phyloP scores from a whole-genome alignment of 2,329 filamentous ascomycete genomes.

The Xylaria sp. region DNA sequence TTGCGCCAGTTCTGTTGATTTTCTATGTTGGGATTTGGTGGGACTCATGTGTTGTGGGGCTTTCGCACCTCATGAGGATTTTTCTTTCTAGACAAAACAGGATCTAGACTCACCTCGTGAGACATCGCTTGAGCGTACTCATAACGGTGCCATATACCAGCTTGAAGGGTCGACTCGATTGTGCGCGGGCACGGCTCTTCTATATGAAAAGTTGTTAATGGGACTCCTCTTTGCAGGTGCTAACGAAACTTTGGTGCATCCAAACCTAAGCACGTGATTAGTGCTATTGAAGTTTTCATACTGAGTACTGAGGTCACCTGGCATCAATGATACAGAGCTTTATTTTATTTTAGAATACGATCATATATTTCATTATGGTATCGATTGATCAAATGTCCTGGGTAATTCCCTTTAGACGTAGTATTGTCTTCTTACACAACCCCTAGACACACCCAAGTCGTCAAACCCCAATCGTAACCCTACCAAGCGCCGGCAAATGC shows the following conservation, averaged over 20 bases:
- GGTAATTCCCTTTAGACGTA: conserved; percentile 24
- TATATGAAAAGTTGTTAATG: neutral
- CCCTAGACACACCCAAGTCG: conserved; percentile 17
- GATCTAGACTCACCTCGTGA: conserved; percentile 32
- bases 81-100: neutral
- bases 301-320: neutral
- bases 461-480: conserved; percentile 32
- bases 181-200: neutral
- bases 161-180: neutral
- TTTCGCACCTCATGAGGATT: neutral
- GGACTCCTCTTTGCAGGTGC: neutral
- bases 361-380: conserved; percentile 21
- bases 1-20: neutral
- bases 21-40: conserved; percentile 4
- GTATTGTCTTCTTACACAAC: neutral
- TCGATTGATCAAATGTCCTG: conserved; percentile 25
- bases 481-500: conserved; percentile 38
- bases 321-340: neutral
- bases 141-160: conserved; percentile 21
- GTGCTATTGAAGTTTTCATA: neutral
- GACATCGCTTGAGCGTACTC: conserved; percentile 30
- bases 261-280: conserved; percentile 33
- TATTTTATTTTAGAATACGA: neutral
- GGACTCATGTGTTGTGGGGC: conserved; percentile 16
- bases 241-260: conserved; percentile 6